Conservation (phyloP, 306 rosid species). For the Ceratonia siliqua region DNA sequence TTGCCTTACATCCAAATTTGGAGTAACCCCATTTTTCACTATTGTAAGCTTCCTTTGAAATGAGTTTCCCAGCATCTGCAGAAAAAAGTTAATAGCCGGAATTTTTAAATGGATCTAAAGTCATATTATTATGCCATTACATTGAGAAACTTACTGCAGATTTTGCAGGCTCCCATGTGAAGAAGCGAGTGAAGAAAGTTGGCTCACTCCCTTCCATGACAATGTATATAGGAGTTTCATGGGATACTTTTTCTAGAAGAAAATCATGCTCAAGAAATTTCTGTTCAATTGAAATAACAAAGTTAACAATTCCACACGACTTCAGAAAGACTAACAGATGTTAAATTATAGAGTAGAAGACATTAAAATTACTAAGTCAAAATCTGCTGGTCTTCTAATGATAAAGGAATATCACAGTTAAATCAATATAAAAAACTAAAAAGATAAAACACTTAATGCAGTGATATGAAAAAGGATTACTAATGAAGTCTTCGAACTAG, state of each 20-base stretch:
- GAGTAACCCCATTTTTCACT: conserved; percentile 67
- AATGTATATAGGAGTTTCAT: conserved; percentile 72
- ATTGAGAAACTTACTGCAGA: conserved; percentile 54
- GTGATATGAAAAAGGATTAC: background rate
- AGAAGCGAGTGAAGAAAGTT: conserved; percentile 86
- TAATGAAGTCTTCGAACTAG: conserved; percentile 15
- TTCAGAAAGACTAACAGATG: conserved; percentile 30
- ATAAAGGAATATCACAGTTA: background rate
- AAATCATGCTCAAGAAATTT: conserved; percentile 83
- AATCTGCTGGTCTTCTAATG: background rate
- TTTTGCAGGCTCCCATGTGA: conserved; percentile 79
- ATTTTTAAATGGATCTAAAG: background rate
- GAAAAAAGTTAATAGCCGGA: conserved; percentile 10
- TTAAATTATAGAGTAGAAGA: background rate
- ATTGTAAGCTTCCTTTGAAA: conserved; percentile 82
- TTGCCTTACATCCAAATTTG: conserved; percentile 58
- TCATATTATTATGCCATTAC: conserved; percentile 3
- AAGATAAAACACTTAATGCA: background rate
- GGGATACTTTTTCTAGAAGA: conserved; percentile 66
- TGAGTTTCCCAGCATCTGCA: conserved; percentile 87
- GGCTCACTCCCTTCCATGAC: conserved; percentile 91
- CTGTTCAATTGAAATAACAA: conserved; percentile 48
- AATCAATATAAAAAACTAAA: conserved; percentile 2
- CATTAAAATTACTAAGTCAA: background rate
- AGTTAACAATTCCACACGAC: conserved; percentile 20